These are phyloP conservation scores for Kandelia obovata DNA, from an alignment of 345 rosid species.

Conservation along the genomic window DNA sequence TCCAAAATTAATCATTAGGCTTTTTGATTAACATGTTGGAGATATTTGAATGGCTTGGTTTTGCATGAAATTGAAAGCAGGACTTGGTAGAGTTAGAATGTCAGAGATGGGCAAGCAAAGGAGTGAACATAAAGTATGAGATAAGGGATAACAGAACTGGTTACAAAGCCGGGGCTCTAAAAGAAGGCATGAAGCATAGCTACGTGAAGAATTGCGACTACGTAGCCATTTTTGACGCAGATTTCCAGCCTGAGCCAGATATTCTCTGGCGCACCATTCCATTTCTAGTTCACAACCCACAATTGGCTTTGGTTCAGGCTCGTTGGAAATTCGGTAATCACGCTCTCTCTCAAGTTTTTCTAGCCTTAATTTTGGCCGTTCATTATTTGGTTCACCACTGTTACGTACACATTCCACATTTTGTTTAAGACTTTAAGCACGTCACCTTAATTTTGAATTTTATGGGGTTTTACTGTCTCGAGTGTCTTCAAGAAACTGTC, in stretches of 20 bases:
- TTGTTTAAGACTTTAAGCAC: not conserved
- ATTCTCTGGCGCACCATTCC: slow-evolving; percentile 84
- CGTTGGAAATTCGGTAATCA: slow-evolving; percentile 95
- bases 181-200: slow-evolving; percentile 88
- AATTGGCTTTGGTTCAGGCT: slow-evolving; percentile 78
- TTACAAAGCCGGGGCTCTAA: slow-evolving; percentile 88
- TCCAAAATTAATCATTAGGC: not conserved
- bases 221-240: slow-evolving; percentile 92
- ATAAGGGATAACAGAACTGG: slow-evolving; percentile 79
- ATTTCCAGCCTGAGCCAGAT: slow-evolving; percentile 95
- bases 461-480: not conserved
- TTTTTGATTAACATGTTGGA: not conserved
- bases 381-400: not conserved
- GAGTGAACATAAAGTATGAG: slow-evolving; percentile 84
- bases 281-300: slow-evolving; percentile 68
- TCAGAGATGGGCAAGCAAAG: slow-evolving; percentile 94
- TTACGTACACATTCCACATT: not conserved
- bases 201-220: slow-evolving; percentile 80
- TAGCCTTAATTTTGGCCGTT: not conserved
- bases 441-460: not conserved
- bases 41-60: not conserved
- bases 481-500: slow-evolving; percentile 38
- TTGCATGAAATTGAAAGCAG: slow-evolving; percentile 31
- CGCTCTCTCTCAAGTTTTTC: not conserved
- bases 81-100: slow-evolving; percentile 85